Percentiles rank a stretch among this genome's conserved stretches.
phyloP scores from a whole-genome alignment of 2,329 filamentous ascomycete genomes.

The Waltergamsia citrina region DNA sequence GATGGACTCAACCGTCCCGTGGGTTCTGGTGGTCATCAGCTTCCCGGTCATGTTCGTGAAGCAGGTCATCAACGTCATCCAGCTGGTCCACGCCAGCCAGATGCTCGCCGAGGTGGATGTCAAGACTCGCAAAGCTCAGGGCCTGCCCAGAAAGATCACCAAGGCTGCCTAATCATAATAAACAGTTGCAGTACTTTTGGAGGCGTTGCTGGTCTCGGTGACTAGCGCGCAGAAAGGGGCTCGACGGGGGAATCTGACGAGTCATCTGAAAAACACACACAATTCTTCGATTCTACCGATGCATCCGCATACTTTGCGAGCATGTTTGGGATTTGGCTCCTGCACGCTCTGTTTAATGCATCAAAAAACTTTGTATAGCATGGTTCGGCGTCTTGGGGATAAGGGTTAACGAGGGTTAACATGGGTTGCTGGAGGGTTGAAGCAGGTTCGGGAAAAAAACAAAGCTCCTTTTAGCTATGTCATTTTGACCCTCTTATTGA shows the following conservation, averaged over 20 bases:
- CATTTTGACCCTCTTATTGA: too few species aligned
- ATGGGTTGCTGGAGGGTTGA: too few species aligned
- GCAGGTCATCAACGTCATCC: conserved; percentile 88
- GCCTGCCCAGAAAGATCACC: conserved; percentile 37
- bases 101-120: conserved; percentile 91
- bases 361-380: conserved; percentile 2
- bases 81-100: conserved; percentile 85
- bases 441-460: too few species aligned
- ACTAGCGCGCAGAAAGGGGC: too few species aligned
- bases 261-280: too few species aligned
- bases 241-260: too few species aligned
- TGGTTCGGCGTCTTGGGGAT: background rate
- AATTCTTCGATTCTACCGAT: background rate
- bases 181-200: too few species aligned
- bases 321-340: background rate
- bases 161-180: conserved; percentile 8
- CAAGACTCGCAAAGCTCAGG: conserved; percentile 45
- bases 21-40: conserved; percentile 71
- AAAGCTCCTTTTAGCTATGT: too few species aligned
- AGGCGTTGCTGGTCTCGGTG: too few species aligned
- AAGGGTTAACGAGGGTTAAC: too few species aligned
- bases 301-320: background rate
- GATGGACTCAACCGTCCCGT: conserved; percentile 58
- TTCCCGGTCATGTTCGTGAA: conserved; percentile 84
- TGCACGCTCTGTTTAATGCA: background rate